Percentiles rank a stretch among this genome's conserved stretches.
These are phyloP conservation scores for Fomitopsis pinicola DNA, from an alignment of 1,284 basidiomycete genomes.

Conservation along the genomic window DNA sequence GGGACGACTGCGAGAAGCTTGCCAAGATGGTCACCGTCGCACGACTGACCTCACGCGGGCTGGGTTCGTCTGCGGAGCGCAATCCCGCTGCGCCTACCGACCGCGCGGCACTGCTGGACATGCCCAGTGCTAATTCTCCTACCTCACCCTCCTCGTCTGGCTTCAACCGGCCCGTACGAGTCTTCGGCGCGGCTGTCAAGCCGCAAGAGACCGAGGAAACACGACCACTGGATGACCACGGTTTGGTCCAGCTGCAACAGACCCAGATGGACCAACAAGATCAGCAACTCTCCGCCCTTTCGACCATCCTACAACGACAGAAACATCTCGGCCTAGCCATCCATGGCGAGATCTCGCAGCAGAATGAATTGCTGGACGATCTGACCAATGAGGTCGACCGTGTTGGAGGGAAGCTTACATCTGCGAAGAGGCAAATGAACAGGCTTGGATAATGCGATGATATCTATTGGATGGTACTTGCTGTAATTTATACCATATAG, in stretches of 20 bases:
- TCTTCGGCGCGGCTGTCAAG: conserved; percentile 66
- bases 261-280: conserved; percentile 84
- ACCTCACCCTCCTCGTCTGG: conserved; percentile 22
- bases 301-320: conserved; percentile 83
- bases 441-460: conserved; percentile 46
- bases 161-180: conserved; percentile 52
- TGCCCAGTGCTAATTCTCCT: background rate
- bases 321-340: conserved; percentile 87
- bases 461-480: background rate
- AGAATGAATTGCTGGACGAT: conserved; percentile 85
- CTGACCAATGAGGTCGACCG: conserved; percentile 71
- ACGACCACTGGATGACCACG: conserved; percentile 80
- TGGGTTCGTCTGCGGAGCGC: conserved; percentile 32
- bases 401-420: conserved; percentile 73
- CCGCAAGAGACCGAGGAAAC: conserved; percentile 85
- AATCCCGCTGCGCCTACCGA: conserved; percentile 52
- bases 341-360: conserved; percentile 75
- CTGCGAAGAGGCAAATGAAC: conserved; percentile 80
- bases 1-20: conserved; percentile 84
- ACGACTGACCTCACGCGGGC: conserved; percentile 45
- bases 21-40: conserved; percentile 74
- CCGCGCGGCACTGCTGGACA: conserved; percentile 57
- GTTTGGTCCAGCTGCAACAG: conserved; percentile 78
- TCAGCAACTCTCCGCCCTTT: conserved; percentile 71
- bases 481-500: background rate